A percentile compares a stretch with the other conserved stretches of the same genome.
Conservation (phyloP, 495 filamentous ascomycete species). For the Aspergillus cristatus region DNA sequence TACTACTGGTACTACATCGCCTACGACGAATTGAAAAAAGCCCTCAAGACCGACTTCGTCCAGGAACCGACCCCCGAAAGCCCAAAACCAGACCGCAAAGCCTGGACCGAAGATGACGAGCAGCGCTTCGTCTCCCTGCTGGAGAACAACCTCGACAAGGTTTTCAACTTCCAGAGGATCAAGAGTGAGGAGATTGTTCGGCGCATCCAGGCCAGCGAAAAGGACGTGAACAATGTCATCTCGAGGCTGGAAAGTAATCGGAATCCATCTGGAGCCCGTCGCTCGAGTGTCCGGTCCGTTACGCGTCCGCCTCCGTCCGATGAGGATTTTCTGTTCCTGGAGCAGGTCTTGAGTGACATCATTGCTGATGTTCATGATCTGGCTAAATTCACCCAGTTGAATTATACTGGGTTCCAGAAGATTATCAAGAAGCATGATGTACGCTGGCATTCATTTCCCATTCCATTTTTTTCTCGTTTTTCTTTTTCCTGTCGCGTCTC, state of each 20-base stretch:
- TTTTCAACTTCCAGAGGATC: conserved; percentile 91
- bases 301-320: conserved; percentile 46
- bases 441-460: conserved; percentile 22
- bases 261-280: conserved; percentile 11
- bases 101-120: conserved; percentile 92
- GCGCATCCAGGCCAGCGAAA: conserved; percentile 75
- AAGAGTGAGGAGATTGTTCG: conserved; percentile 91
- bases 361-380: conserved; percentile 98
- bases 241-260: conserved; percentile 47
- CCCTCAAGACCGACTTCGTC: conserved; percentile 67
- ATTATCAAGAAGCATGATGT: conserved; percentile 99
- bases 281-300: conserved; percentile 12
- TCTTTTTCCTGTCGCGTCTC: background rate
- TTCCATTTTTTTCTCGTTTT: background rate
- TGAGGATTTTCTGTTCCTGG: conserved; percentile 87
- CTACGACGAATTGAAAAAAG: conserved; percentile 86
- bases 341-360: conserved; percentile 93
- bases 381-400: conserved; percentile 96
- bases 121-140: conserved; percentile 76
- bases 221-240: conserved; percentile 83
- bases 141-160: conserved; percentile 89
- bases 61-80: conserved; percentile 44
- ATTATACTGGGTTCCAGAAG: conserved; percentile 99
- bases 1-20: conserved; percentile 96
- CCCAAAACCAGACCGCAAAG: conserved; percentile 45